phyloP scores from a whole-genome alignment of 805 yeast species.

The Citeromyces nyonsensis region DNA sequence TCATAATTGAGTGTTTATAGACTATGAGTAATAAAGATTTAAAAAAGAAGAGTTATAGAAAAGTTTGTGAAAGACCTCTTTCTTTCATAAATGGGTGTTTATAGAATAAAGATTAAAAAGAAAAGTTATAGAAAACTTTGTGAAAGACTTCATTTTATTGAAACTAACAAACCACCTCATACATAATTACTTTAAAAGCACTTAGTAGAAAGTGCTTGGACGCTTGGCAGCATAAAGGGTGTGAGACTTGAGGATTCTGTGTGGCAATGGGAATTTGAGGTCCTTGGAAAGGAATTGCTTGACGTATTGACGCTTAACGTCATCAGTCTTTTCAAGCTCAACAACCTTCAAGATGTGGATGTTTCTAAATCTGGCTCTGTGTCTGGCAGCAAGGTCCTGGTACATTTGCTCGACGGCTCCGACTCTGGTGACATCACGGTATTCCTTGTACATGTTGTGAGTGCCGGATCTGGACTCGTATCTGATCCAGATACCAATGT shows the following conservation, averaged over 20 bases:
- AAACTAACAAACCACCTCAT: no score
- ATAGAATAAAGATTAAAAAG: no score
- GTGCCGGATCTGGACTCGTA: slow-evolving; percentile 99
- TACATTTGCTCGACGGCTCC: slow-evolving; percentile 97
- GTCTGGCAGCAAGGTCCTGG: slow-evolving; percentile 99
- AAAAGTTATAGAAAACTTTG: no score
- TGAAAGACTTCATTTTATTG: no score
- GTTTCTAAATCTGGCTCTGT: slow-evolving; percentile 99
- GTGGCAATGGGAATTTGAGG: slow-evolving; percentile 99
- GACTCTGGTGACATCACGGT: slow-evolving; percentile 98
- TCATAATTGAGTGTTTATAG: no score
- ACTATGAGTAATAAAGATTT: no score
- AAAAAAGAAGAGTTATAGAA: no score
- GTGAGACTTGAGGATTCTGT: slow-evolving; percentile 90
- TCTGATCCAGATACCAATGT: slow-evolving; percentile 99
- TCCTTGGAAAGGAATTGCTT: slow-evolving; percentile 91
- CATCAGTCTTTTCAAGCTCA: slow-evolving; percentile 94
- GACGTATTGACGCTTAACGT: slow-evolving; percentile 98
- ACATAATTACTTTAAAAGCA: slow-evolving; percentile 2
- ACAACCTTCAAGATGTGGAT: slow-evolving; percentile 99
- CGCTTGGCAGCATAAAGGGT: slow-evolving; percentile 81
- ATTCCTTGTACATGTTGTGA: slow-evolving; percentile 99
- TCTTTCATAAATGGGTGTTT: no score
- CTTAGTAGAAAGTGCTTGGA: slow-evolving; percentile 94
- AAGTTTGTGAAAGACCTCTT: no score